Evolutionary conservation across 768 basidiomycete species (phyloP), one percentile per base, ranked within the genome.

Genomic region (Solioccasus polychromus): DNA sequence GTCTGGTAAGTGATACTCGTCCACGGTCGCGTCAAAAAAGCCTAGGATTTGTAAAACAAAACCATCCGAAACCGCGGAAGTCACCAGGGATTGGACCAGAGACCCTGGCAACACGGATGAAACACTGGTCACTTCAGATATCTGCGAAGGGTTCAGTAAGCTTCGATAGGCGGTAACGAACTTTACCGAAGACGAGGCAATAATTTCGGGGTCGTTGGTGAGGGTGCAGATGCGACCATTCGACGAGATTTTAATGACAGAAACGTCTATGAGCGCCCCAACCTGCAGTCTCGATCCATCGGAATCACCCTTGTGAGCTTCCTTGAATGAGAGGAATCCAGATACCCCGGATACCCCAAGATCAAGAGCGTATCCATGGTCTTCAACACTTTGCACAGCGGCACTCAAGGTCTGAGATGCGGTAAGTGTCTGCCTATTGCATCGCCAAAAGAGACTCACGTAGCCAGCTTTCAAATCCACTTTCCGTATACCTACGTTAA

Each of bases 301-400:
- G n/a, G 63, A 55, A 5, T 50, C 48, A 14, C 59, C 64, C 45
- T 75, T 74, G 51, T 74, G 68, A 1, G 77, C 74, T 35, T 91
- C 86, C 58, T 83, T 82, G 71, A 88, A 89, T 2, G 85, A 76
- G 37, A 98, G 63, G 67, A 97, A 99, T 32, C 90, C 90, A 48
- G 89, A 80, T 26, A 89, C 65, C n/a, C 77, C 83, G 9, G 80
- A 64, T 15, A 96, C 59, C 2, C 93, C 95, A 30, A 96, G 70
- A 53, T 93, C 90, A 8, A 99, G 73, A 45, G 85, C 79, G 68
- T 95, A 97, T 2, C 96, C 94, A 63, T 96, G 91, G 59, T 98
- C 96, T 69, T 99, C 96, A 15, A 88, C 71, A 57, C 85, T 90
- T 67, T 83, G 83, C 39, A 95, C 75, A 26, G 84, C 79, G 11